Conservation (phyloP, 2,329 filamentous ascomycete genomes). For the Dothideomycetes sp. region DNA sequence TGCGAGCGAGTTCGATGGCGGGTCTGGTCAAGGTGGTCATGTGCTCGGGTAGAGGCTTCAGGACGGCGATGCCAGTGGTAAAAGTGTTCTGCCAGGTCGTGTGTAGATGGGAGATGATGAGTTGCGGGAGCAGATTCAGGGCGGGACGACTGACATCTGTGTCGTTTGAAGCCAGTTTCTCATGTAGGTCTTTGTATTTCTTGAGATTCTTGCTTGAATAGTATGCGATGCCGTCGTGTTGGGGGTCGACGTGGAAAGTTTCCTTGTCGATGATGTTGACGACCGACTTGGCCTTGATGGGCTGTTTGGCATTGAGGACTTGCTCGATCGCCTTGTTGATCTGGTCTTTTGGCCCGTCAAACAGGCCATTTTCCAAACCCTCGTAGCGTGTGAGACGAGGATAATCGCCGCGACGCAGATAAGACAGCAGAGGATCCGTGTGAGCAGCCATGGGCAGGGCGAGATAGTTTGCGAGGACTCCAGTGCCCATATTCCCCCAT, state of each 20-base stretch:
- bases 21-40: constrained; percentile 64
- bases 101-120: constrained; percentile 82
- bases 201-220: constrained; percentile 59
- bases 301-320: constrained; percentile 36
- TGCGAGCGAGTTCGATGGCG: constrained; percentile 62
- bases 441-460: constrained; percentile 73
- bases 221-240: constrained; percentile 62
- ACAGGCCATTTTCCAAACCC: constrained; percentile 59
- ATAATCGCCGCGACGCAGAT: constrained; percentile 67
- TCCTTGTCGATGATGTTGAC: constrained; percentile 51
- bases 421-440: constrained; percentile 62
- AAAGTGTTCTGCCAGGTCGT: constrained; percentile 75
- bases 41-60: constrained; percentile 69
- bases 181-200: constrained; percentile 51
- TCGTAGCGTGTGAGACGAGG: constrained; percentile 66
- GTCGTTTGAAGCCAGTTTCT: constrained; percentile 43
- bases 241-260: constrained; percentile 55
- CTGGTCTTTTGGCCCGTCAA: constrained; percentile 55
- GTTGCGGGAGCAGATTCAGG: constrained; percentile 55
- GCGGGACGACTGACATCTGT: constrained; percentile 46
- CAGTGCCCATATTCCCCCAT: constrained; percentile 84
- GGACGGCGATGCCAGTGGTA: constrained; percentile 63
- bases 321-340: constrained; percentile 35
- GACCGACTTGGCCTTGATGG: constrained; percentile 56
- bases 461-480: constrained; percentile 69